Base-by-base conservation (phyloP, 257 asterid genomes). In the Nicotiana tabacum region DNA sequence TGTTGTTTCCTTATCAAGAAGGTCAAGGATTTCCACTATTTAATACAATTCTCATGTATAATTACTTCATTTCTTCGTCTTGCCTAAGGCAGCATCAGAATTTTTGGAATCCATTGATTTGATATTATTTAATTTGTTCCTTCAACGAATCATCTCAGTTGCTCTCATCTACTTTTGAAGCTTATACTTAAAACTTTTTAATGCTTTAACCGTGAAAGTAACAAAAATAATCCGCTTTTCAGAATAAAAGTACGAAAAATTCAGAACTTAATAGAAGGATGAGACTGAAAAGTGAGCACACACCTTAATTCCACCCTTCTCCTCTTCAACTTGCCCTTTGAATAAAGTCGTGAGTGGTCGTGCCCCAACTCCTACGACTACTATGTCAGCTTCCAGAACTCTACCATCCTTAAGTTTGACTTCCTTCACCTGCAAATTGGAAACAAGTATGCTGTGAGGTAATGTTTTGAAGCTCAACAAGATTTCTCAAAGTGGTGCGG, bases 221-320 rank as follows among this genome's bases (percentile, higher is more conserved):
- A 51, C 24, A 48, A 27, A 74, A 74, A 53, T 53, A 53, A 53
- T 53, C 58, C 4, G 17, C 58, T 48, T 13, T 24, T 48, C 15
- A 7, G 57, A 51, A 13, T 51, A 27, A 15, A 72, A 74, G 8
- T 33, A 79, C 18, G 11, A 18, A 78, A 78, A 78, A 78, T 27
- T 39, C 68, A 24, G 37, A 57, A 82, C 2, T 13, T 53, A 58
- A 18, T 68, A 57, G 18, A 67, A 76, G 56, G 79, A 76, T 53
- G 67, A 83, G 77, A 18, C 55, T 48, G 62, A 15, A 48, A 24
- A 27, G 27, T 29, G 64, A 76, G 46, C 64, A 68, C 93, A 60
- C 53, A 96, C 98, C 99, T 94, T 96, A 78, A 96, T 90, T 88
- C 98, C 98, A 46, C 95, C 97, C 87, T 96, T 96, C 83, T 96